These are phyloP conservation scores for Metschnikowia sp. DNA, from an alignment of 805 yeast genomes.

Conservation along the genomic window DNA sequence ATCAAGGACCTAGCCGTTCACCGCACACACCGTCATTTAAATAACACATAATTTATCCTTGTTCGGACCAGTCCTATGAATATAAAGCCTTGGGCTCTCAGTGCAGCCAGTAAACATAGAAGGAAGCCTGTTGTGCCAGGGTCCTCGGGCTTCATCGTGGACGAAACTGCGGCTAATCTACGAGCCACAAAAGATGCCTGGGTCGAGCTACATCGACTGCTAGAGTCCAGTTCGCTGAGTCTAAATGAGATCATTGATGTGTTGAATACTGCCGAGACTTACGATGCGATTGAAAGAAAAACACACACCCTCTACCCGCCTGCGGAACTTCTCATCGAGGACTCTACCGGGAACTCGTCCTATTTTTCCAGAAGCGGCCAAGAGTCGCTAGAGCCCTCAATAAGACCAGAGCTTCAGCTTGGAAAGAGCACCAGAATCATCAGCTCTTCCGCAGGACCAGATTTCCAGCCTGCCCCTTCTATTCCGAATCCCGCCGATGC, in stretches of 20 bases:
- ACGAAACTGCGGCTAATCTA: constrained; percentile 30
- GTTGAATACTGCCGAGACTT: constrained; percentile 34
- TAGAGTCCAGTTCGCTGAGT: constrained; percentile 3
- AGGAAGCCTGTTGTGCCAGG: constrained; percentile 43
- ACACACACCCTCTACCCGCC: constrained; percentile 38
- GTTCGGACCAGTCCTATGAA: background rate
- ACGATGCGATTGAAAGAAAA: constrained; percentile 36
- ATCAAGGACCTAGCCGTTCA: too few species aligned
- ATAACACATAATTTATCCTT: too few species aligned
- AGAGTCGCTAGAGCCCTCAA: constrained; percentile 2
- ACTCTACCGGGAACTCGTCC: constrained; percentile 2
- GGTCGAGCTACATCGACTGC: constrained; percentile 18
- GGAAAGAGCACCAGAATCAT: constrained; percentile 1
- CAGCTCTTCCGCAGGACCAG: too few species aligned
- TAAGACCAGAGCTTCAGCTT: constrained; percentile 9
- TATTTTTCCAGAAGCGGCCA: constrained; percentile 2
- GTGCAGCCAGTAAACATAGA: constrained; percentile 26
- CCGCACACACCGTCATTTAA: too few species aligned
- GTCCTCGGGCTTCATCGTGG: constrained; percentile 49
- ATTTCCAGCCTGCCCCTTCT: too few species aligned
- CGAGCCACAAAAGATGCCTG: constrained; percentile 36
- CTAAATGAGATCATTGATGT: constrained; percentile 13
- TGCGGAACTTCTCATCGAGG: constrained; percentile 2
- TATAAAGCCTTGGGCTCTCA: constrained; percentile 30
- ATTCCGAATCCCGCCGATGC: too few species aligned